phyloP scores from a whole-genome alignment of 1,284 basidiomycete genomes.

The Veloboletus limbatus region DNA sequence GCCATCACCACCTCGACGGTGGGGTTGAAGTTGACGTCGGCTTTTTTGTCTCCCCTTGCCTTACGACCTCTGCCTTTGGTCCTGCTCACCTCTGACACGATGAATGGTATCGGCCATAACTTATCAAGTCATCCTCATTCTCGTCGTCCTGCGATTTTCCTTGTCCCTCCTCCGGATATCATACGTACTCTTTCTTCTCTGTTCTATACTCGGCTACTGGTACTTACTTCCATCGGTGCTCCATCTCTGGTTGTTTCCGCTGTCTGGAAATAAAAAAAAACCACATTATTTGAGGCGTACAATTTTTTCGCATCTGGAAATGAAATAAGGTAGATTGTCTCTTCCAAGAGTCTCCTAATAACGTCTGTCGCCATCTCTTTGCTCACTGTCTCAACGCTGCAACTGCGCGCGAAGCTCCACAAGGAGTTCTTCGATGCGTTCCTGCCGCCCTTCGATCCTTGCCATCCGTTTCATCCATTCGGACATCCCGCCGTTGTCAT shows the following conservation, averaged over 20 bases:
- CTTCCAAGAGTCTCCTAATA: no score
- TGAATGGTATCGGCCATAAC: conserved; percentile 15
- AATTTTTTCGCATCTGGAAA: not conserved
- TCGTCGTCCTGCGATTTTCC: not conserved
- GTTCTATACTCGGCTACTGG: conserved; percentile 15
- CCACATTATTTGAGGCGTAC: not conserved
- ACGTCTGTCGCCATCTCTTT: no score
- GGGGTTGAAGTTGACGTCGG: conserved; percentile 16
- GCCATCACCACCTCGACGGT: conserved; percentile 30
- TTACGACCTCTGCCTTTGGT: no score
- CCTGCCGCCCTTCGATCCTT: conserved; percentile 59
- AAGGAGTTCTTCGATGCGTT: conserved; percentile 62
- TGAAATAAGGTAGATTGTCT: conserved; percentile 1
- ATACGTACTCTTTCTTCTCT: not conserved
- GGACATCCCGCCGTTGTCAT: conserved; percentile 22
- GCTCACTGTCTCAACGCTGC: conserved; percentile 10
- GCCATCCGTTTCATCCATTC: conserved; percentile 46
- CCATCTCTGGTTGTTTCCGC: not conserved
- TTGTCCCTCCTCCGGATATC: conserved; percentile 8
- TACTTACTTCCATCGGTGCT: conserved; percentile 7
- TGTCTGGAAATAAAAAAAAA: conserved; percentile 6
- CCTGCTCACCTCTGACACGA: not conserved
- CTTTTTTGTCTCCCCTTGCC: not conserved
- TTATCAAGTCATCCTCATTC: conserved; percentile 25
- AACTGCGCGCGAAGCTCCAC: conserved; percentile 22